A percentile compares a stretch with the other conserved stretches of the same genome.
Evolutionary conservation across 345 rosid species (phyloP).

Genomic region (Jatropha curcas): DNA sequence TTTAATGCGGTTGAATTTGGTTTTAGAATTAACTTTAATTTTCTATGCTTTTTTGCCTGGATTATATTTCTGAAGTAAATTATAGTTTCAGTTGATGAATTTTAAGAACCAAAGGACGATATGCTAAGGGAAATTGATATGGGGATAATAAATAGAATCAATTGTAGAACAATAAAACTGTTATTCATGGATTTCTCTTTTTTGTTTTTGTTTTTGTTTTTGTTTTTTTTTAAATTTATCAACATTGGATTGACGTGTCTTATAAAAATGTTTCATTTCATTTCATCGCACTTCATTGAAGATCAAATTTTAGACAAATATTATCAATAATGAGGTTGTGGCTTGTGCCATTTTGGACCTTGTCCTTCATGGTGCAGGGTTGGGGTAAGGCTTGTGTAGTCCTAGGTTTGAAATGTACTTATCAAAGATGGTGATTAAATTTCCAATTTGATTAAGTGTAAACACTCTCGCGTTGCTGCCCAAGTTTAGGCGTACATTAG

Average conservation of each 20-base stretch:
- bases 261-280: neutral
- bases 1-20: neutral
- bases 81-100: neutral
- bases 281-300: neutral
- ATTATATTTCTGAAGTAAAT: neutral
- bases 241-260: neutral
- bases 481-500: neutral
- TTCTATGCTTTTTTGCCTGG: neutral
- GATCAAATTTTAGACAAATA: neutral
- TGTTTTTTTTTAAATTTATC: neutral
- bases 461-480: neutral
- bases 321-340: neutral
- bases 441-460: neutral
- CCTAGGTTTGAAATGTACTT: neutral
- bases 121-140: neutral
- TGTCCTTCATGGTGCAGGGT: neutral
- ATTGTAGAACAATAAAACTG: neutral
- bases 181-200: neutral
- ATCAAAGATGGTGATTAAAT: neutral
- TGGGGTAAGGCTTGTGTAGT: neutral
- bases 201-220: too few relatives aligned
- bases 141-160: neutral
- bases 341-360: neutral
- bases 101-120: neutral
- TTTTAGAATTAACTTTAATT: neutral